Percentiles rank a stretch among this genome's conserved stretches.
Evolutionary conservation across 1,284 basidiomycete species (phyloP).

Genomic region (Microbotryum saponariae): DNA sequence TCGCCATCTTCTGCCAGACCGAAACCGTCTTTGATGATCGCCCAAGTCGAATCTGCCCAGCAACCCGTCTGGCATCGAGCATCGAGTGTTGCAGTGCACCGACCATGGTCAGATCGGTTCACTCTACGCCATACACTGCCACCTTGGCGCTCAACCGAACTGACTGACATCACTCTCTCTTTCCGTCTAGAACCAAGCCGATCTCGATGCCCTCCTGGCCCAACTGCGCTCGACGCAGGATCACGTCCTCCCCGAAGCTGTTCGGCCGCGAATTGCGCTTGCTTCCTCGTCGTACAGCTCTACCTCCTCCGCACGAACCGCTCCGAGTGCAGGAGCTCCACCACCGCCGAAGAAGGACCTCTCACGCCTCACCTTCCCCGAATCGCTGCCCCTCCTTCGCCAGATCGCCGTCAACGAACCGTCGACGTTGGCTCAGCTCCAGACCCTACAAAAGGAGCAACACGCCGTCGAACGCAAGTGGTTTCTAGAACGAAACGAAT

Average conservation of each 20-base stretch:
- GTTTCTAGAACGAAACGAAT: slow-evolving; percentile 22
- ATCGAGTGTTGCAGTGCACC: no score
- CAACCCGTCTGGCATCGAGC: no score
- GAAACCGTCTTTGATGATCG: no score
- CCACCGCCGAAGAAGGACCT: slow-evolving; percentile 6
- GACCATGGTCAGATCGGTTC: no score
- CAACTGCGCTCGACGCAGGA: slow-evolving; percentile 11
- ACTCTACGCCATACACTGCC: no score
- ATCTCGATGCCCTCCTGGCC: slow-evolving; percentile 10
- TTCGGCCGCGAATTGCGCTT: background rate
- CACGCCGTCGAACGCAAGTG: slow-evolving; percentile 14
- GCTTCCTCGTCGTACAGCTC: slow-evolving; percentile 2
- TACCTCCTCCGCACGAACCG: background rate
- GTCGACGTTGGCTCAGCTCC: slow-evolving; percentile 8
- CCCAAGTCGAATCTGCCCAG: no score
- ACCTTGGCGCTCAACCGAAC: no score
- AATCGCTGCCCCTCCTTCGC: slow-evolving; percentile 19
- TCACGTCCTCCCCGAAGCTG: background rate
- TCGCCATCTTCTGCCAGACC: no score
- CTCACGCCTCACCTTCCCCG: slow-evolving; percentile 18
- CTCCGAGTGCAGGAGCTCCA: background rate
- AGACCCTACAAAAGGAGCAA: slow-evolving; percentile 18
- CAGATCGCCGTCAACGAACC: slow-evolving; percentile 2
- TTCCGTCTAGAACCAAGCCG: slow-evolving; percentile 13
- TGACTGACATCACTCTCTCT: background rate